Evolutionary conservation across 768 basidiomycete species (phyloP).

Genomic region (Tephrocybe sp.): DNA sequence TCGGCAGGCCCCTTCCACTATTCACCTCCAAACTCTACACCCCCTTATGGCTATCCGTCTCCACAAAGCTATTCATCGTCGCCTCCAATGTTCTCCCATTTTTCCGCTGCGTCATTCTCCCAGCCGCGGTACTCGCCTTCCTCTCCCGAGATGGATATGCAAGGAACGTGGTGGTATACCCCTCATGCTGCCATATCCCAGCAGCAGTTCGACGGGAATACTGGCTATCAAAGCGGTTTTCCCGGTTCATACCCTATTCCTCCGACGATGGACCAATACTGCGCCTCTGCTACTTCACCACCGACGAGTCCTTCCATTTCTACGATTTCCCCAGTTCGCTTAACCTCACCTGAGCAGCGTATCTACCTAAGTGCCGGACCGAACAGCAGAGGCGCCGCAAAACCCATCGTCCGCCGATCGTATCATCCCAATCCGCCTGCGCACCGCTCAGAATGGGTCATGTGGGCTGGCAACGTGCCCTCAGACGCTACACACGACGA

Average conservation of each 20-base stretch:
- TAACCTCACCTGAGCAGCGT: conserved; percentile 2
- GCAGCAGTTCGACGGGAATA: conserved; percentile 24
- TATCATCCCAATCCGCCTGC: conserved; percentile 74
- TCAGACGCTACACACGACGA: conserved; percentile 82
- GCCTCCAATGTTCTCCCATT: conserved; percentile 37
- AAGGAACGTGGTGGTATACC: conserved; percentile 56
- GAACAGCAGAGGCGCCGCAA: conserved; percentile 21
- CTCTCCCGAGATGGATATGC: conserved; percentile 36
- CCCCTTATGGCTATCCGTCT: conserved; percentile 37
- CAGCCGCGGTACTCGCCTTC: conserved; percentile 28
- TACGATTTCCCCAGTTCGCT: conserved; percentile 10
- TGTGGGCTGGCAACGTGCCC: conserved; percentile 96
- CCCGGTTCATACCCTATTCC: conserved; percentile 27
- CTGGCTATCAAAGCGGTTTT: conserved; percentile 32
- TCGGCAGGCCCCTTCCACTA: conserved; percentile 32
- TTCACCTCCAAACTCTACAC: conserved; percentile 26
- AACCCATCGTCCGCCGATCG: conserved; percentile 42
- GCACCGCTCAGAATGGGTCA: conserved; percentile 87
- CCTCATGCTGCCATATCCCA: conserved; percentile 28
- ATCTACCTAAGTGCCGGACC: conserved; percentile 5
- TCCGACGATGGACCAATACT: conserved; percentile 23
- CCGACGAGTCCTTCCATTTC: conserved; percentile 19
- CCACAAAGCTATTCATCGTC: conserved; percentile 34
- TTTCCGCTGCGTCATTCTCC: conserved; percentile 33
- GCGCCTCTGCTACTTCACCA: conserved; percentile 17